These are phyloP conservation scores for Phyllostachys edulis DNA, from an alignment of 176 grass and related monocot genomes.

Conservation along the genomic window DNA sequence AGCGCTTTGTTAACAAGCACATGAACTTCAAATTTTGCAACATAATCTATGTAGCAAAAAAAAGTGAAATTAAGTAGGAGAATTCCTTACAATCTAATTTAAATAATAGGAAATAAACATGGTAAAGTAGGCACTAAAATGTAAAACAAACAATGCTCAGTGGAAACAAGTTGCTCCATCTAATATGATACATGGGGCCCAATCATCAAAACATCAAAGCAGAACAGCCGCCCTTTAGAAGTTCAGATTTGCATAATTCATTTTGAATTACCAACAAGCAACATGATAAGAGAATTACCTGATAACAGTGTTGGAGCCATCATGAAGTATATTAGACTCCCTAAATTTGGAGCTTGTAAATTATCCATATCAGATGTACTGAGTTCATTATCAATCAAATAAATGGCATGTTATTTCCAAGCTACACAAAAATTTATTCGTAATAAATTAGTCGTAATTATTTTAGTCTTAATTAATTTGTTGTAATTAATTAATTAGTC, in stretches of 20 bases:
- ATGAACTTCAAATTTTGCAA: not conserved
- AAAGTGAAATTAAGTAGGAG: not conserved
- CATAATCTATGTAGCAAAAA: not conserved
- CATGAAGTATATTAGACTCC: conserved; percentile 79
- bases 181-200: not conserved
- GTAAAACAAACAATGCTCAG: not conserved
- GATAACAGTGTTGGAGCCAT: conserved; percentile 95
- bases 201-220: not conserved
- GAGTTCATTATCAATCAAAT: conserved; percentile 44
- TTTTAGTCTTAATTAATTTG: too few species aligned
- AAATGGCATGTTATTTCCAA: conserved; percentile 30
- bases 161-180: conserved; percentile 2
- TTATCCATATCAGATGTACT: conserved; percentile 45
- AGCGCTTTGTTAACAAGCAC: not conserved
- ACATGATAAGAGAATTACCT: conserved; percentile 51
- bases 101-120: not conserved
- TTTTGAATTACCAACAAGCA: not conserved
- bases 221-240: conserved; percentile 1
- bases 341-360: conserved; percentile 66
- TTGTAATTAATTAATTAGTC: too few species aligned
- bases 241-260: not conserved
- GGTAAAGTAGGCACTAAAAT: not conserved
- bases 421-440: not conserved
- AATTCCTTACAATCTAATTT: not conserved
- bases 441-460: too few species aligned